Conservation (phyloP, 1,284 basidiomycete species). For the Wolfiporia cocos region DNA sequence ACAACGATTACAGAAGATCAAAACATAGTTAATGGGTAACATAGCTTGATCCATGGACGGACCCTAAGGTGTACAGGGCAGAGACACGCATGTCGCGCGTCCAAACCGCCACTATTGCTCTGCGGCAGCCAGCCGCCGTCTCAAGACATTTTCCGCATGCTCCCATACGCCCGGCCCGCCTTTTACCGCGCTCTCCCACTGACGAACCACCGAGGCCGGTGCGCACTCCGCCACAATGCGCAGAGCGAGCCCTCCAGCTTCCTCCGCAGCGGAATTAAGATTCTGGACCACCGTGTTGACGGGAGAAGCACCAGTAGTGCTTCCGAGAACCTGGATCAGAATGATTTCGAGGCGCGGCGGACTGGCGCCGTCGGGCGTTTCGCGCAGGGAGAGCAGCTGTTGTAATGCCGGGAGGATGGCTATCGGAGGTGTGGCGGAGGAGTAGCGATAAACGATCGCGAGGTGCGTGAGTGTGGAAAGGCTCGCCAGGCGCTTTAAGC, state of each 20-base stretch:
- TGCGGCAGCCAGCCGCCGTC: constrained; percentile 9
- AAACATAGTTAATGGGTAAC: too few species aligned
- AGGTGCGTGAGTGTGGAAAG: constrained; percentile 32
- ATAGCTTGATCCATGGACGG: too few species aligned
- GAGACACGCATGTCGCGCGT: neutral
- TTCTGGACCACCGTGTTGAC: constrained; percentile 16
- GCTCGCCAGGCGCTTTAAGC: constrained; percentile 22
- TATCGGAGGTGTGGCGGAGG: constrained; percentile 14
- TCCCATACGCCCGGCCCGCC: constrained; percentile 24
- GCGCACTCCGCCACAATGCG: constrained; percentile 29
- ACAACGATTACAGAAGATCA: neutral
- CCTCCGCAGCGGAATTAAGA: constrained; percentile 20
- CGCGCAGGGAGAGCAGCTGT: constrained; percentile 13
- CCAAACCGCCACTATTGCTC: neutral
- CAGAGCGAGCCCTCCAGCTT: constrained; percentile 16
- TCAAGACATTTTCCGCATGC: constrained; percentile 20
- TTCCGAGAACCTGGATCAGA: constrained; percentile 27
- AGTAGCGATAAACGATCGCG: constrained; percentile 27
- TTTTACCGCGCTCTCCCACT: constrained; percentile 27
- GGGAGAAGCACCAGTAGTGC: constrained; percentile 10
- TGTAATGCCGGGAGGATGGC: constrained; percentile 19
- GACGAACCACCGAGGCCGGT: constrained; percentile 24
- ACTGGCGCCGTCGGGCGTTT: constrained; percentile 5
- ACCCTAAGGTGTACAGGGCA: neutral
- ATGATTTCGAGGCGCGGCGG: constrained; percentile 21